Conservation (phyloP, 768 basidiomycete species). For the Myochromella boudieri region DNA sequence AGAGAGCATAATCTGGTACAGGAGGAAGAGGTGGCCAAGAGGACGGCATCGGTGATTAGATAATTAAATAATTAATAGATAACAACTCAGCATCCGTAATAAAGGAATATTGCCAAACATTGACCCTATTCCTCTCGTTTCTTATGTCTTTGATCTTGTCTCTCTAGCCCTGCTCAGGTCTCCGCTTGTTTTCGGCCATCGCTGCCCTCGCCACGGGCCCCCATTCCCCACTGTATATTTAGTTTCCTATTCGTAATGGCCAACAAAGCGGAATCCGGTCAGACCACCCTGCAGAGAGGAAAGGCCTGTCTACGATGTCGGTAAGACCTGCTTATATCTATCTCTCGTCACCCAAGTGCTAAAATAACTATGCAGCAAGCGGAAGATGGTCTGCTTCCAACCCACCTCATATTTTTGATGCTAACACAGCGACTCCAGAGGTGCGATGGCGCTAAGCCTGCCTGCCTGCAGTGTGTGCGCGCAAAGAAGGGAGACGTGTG, state of each 20-base stretch:
- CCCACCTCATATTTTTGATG: background rate
- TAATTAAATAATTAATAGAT: background rate
- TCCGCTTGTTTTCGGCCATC: slow-evolving; percentile 27
- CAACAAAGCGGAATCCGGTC: slow-evolving; percentile 43
- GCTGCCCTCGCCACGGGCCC: slow-evolving; percentile 24
- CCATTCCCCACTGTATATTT: slow-evolving; percentile 27
- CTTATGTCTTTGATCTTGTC: slow-evolving; percentile 25
- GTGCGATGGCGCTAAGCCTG: slow-evolving; percentile 76
- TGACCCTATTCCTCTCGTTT: slow-evolving; percentile 19
- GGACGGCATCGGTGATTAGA: background rate
- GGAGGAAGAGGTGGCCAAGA: background rate
- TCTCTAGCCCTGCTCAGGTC: slow-evolving; percentile 19
- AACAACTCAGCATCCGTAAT: background rate
- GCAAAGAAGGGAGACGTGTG: slow-evolving; percentile 76
- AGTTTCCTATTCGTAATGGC: slow-evolving; percentile 44
- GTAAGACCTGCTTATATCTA: slow-evolving; percentile 31
- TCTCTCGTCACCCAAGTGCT: background rate
- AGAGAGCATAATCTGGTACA: background rate
- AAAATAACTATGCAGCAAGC: slow-evolving; percentile 48
- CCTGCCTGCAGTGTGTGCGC: slow-evolving; percentile 75
- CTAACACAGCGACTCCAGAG: slow-evolving; percentile 41
- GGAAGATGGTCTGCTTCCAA: slow-evolving; percentile 57
- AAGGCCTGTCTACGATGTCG: slow-evolving; percentile 76
- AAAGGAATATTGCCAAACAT: slow-evolving; percentile 21
- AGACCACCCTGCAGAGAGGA: slow-evolving; percentile 59